Evolutionary conservation across 2,329 filamentous ascomycete species (phyloP).

Genomic region (Fusarium sterilihyphosum): DNA sequence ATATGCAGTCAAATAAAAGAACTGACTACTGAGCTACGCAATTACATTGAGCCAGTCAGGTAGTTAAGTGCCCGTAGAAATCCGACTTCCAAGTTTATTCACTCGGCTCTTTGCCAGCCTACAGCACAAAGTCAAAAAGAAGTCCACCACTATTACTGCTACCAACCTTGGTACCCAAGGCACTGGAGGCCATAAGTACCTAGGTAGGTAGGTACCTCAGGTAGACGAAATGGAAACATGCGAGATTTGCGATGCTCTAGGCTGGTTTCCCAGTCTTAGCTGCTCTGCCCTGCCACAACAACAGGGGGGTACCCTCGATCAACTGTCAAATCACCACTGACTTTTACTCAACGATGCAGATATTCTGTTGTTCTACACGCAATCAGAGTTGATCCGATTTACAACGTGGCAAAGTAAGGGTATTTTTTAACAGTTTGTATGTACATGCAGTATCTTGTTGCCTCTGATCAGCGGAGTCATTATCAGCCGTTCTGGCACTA

Average conservation of each 20-base stretch:
- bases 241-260: conserved; percentile 9
- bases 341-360: background rate
- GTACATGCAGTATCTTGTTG: background rate
- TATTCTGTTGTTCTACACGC: background rate
- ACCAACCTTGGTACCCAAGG: background rate
- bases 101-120: conserved; percentile 6
- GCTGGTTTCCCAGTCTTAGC: background rate
- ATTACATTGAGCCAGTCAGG: background rate
- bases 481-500: background rate
- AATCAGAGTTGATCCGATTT: background rate
- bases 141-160: background rate
- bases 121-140: background rate
- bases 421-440: background rate
- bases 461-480: background rate
- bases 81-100: background rate
- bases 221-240: background rate
- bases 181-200: background rate
- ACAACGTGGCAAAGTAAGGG: conserved; percentile 13
- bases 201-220: no score
- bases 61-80: background rate
- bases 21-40: background rate
- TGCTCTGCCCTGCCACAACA: background rate
- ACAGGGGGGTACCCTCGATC: conserved; percentile 13
- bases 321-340: conserved; percentile 14
- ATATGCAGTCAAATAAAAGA: background rate